Conservation (phyloP, 495 filamentous ascomycete genomes). For the Letharia columbiana region DNA sequence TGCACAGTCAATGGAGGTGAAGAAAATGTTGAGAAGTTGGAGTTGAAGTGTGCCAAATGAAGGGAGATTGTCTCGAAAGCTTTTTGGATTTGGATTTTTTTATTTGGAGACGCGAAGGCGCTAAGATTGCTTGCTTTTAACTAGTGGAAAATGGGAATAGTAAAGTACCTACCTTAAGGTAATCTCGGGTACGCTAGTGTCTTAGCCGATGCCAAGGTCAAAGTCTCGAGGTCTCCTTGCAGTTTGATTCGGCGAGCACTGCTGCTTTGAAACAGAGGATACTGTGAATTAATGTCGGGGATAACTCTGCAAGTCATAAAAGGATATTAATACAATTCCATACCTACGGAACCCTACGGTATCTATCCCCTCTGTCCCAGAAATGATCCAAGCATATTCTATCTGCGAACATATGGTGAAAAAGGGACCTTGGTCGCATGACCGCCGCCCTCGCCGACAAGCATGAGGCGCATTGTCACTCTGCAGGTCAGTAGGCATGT, state of each 20-base stretch:
- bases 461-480: background rate
- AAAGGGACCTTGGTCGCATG: background rate
- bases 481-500: background rate
- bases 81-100: background rate
- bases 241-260: no score
- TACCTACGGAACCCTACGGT: no score
- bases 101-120: conserved; percentile 1
- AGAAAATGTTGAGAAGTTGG: conserved; percentile 27
- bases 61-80: background rate
- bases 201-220: background rate
- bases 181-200: background rate
- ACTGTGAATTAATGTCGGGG: no score
- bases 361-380: background rate
- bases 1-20: conserved; percentile 19
- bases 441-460: background rate
- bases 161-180: background rate
- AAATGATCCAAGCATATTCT: background rate
- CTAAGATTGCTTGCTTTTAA: background rate
- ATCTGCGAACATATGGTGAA: background rate
- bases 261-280: no score
- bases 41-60: conserved; percentile 11
- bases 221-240: no score
- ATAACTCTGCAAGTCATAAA: no score
- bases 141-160: background rate
- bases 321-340: no score